Percentiles rank a stretch among this genome's conserved stretches.
Evolutionary conservation across 176 grass and related monocot genomes (phyloP).

Genomic region (Eragrostis curvula): DNA sequence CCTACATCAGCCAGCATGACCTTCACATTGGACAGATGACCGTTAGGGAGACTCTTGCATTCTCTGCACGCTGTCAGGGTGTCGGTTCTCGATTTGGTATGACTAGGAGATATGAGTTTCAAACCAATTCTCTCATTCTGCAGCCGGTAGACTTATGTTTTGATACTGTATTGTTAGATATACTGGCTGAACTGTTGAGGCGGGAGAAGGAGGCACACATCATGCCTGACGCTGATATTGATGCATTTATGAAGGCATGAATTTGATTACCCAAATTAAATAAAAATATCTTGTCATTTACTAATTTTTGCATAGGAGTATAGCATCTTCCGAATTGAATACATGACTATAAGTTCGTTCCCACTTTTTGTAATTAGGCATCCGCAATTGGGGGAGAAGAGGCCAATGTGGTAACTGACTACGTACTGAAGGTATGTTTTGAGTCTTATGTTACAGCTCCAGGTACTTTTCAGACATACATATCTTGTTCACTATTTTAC

Average conservation of each 20-base stretch:
- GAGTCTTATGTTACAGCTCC: not conserved
- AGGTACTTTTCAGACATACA: not conserved
- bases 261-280: not conserved
- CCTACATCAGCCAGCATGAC: constrained; percentile 95
- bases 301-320: not conserved
- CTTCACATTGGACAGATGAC: constrained; percentile 98
- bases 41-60: constrained; percentile 84
- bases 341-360: not conserved
- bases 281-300: not conserved
- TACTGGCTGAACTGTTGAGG: constrained; percentile 81
- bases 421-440: constrained; percentile 75
- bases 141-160: not conserved
- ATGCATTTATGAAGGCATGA: constrained; percentile 93
- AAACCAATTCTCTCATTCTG: not conserved
- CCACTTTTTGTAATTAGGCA: constrained; percentile 54
- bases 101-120: not conserved
- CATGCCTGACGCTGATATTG: constrained; percentile 88
- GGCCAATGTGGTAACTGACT: constrained; percentile 74
- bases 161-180: constrained; percentile 51
- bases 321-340: not conserved
- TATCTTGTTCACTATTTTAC: constrained; percentile 1
- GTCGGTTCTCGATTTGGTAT: constrained; percentile 82
- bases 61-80: constrained; percentile 93
- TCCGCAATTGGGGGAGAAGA: constrained; percentile 65
- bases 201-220: constrained; percentile 92